Base-by-base conservation (phyloP, 1,284 basidiomycete species). In the Trichosporon sp. region DNA sequence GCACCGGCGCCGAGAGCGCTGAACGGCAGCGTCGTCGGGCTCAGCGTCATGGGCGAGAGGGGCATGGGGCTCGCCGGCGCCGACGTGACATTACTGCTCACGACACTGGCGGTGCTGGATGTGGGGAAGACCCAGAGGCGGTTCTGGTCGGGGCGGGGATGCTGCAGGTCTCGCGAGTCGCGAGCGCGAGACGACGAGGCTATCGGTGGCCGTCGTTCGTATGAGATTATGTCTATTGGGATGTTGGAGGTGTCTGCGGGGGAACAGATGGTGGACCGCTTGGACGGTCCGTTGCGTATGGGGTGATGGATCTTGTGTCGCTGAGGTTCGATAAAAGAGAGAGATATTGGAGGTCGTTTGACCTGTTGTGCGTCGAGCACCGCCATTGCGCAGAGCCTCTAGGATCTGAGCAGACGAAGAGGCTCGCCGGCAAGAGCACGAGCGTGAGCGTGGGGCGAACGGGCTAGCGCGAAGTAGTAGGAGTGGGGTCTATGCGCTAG, bases 21-120 rank as follows among this genome's bases (percentile, higher is more conserved):
- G 59, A 63, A 63, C 32, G 59, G 59, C 59, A 35, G 31, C 59
- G 59, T 63, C 59, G 59, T 63, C 59, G 59, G 59, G 59, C 59
- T 63, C 35, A 63, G 59, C 59, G 59, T 37, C 59, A 63, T 63
- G 59, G 51, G 51, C n/a, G 51, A 54, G 51, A 54, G 51, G 51
- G 31, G 19, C 59, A 35, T 63, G 59, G 59, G 59, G 32, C 59
- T 63, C 14, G 59, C 21, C 59, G 59, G 31, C 16, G 59, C 14
- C 59, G 59, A 35, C 19, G 59, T 35, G 14, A 37, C 59, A 63
- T 63, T 35, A 63, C 59, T 63, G 59, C 59, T 63, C 59, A 35
- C 59, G 59, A 16, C 59, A 35, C 59, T 63, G 16, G 59, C 21
- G 16, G 59, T 63, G 59, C 59, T 63, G 14, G 59, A 16, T 5